Conservation (phyloP, 495 filamentous ascomycete genomes). For the Penicillium robsamsonii region DNA sequence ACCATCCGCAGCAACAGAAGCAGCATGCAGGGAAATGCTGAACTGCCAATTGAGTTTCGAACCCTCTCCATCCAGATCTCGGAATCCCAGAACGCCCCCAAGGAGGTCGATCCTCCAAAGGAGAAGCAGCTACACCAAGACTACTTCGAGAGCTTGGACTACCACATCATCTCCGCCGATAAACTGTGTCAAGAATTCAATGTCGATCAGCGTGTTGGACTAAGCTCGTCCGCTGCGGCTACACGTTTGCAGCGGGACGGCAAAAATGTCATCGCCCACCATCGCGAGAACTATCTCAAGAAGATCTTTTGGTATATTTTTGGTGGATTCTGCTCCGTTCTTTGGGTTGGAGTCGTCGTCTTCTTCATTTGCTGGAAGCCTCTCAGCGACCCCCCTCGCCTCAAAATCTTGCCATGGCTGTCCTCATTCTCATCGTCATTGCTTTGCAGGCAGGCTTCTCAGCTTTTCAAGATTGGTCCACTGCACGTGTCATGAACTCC, state of each 20-base stretch:
- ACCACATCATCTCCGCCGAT: slow-evolving; percentile 33
- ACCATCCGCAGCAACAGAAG: slow-evolving; percentile 21
- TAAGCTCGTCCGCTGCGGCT: slow-evolving; percentile 32
- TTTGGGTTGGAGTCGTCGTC: slow-evolving; percentile 63
- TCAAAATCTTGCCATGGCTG: slow-evolving; percentile 67
- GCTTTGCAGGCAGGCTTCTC: slow-evolving; percentile 69
- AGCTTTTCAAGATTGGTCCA: slow-evolving; percentile 66
- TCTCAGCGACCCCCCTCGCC: slow-evolving; percentile 65
- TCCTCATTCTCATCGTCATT: slow-evolving; percentile 66
- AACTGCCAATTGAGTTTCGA: slow-evolving; percentile 46
- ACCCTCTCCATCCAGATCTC: slow-evolving; percentile 48
- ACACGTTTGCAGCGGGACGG: slow-evolving; percentile 55
- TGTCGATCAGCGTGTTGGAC: slow-evolving; percentile 28
- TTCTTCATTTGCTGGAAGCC: slow-evolving; percentile 74
- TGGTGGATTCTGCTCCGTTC: slow-evolving; percentile 69
- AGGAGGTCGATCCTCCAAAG: slow-evolving; percentile 22
- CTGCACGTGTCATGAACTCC: slow-evolving; percentile 61
- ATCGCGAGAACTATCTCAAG: slow-evolving; percentile 53
- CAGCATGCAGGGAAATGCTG: slow-evolving; percentile 17
- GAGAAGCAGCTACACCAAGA: slow-evolving; percentile 34
- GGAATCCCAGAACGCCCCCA: slow-evolving; percentile 36
- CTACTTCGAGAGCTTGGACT: slow-evolving; percentile 44
- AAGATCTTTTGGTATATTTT: slow-evolving; percentile 68
- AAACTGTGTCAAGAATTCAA: slow-evolving; percentile 36
- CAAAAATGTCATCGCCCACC: slow-evolving; percentile 58